Evolutionary conservation across 2,329 filamentous ascomycete genomes (phyloP).

Genomic region (Penicillium sclerotiorum): DNA sequence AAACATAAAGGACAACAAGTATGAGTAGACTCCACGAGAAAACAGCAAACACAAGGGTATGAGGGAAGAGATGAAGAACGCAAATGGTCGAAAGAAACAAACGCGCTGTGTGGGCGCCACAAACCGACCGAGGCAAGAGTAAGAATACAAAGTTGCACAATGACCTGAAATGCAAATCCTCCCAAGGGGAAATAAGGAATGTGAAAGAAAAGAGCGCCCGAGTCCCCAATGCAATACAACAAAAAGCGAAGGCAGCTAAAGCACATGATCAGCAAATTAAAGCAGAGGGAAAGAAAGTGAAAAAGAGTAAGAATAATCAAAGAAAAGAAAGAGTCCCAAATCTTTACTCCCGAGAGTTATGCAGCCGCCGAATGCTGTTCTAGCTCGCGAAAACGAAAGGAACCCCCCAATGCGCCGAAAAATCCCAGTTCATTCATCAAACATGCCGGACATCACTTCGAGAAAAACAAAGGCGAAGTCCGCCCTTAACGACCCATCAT

Average conservation of each 20-base stretch:
- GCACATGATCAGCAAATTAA: conserved; percentile 18
- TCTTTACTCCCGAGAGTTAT: conserved; percentile 41
- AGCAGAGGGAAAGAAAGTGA: conserved; percentile 28
- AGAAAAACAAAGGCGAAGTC: conserved; percentile 22
- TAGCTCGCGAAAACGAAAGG: conserved; percentile 41
- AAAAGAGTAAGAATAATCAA: no score
- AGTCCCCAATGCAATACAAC: conserved; percentile 34
- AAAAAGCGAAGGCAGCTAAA: conserved; percentile 24
- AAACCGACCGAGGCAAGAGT: conserved; percentile 23
- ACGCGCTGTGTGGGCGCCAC: conserved; percentile 25
- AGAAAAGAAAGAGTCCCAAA: conserved; percentile 30
- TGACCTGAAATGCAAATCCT: conserved; percentile 35
- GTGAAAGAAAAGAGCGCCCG: conserved; percentile 31
- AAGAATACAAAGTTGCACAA: conserved; percentile 31
- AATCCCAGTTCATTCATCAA: conserved; percentile 43
- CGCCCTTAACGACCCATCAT: conserved; percentile 51
- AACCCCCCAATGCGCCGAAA: conserved; percentile 44
- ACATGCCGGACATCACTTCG: conserved; percentile 47
- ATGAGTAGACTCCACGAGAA: conserved; percentile 5
- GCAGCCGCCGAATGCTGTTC: conserved; percentile 46
- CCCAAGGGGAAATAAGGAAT: conserved; percentile 32
- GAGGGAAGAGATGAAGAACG: conserved; percentile 30
- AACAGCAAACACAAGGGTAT: conserved; percentile 35
- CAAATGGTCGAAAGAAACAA: conserved; percentile 24
- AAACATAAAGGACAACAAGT: conserved; percentile 9